Base-by-base conservation (phyloP, 2,329 filamentous ascomycete species). In the Colletotrichum incanum region DNA sequence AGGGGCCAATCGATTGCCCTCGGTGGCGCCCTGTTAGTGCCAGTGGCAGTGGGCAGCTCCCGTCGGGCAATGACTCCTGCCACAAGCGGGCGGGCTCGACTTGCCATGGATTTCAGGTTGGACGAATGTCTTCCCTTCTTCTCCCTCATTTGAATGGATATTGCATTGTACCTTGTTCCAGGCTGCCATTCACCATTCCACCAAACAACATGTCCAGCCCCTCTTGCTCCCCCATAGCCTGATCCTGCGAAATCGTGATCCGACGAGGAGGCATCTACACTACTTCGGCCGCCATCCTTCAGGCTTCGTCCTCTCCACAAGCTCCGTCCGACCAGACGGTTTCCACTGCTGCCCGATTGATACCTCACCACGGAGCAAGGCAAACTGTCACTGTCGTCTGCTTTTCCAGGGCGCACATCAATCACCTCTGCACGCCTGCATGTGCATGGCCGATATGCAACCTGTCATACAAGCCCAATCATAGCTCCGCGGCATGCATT, bases 301-400 rank as follows among this genome's bases (percentile, higher is more conserved):
- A 23, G 43, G 41, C 61, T 52, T 65, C 58, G 16, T 49, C 28
- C 28, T 49, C 58, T 49, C 43, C 58, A 49, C 58, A 61, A 23
- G 23, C 39, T n/a, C 47, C 39, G 34, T 55, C 45, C 47, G 54
- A 70, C 70, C 70, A 72, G 64, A 65, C 47, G 65, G 59, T 66
- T 72, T 47, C 49, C 63, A 34, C 72, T 74, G 72, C 65, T 74
- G 72, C 72, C 72, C 72, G 65, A 74, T 74, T 74, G 65, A 71
- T 67, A 72, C 71, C 71, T 72, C 71, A 73, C 65, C 47, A 11
- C 28, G 50, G 56, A 39, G 50, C 56, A 56, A 67, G 62, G 71
- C 71, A 73, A 63, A 71, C 31, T 39, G 26, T 54, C 62, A 39
- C 41, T 28, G 58, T 54, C 71, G 62, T 64, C 49, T 49, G 50